Base-by-base conservation (phyloP, 2,329 filamentous ascomycete genomes). In the Didymosphaeria variabile region DNA sequence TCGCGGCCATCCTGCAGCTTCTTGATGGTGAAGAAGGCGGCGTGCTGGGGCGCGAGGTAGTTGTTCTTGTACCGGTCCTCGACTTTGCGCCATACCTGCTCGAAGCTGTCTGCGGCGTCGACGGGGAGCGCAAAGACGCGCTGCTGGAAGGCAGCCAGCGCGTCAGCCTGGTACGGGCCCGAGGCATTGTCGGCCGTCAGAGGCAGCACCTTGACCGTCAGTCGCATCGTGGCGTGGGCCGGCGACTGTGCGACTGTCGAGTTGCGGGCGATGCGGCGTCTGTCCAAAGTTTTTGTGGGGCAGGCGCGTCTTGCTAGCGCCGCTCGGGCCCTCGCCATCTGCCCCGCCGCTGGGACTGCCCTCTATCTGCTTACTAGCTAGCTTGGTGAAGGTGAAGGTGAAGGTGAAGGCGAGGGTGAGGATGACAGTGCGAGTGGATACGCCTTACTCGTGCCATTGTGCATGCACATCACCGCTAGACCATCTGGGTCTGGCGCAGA, bases 1-100 rank as follows among this genome's bases (percentile, higher is more conserved):
- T 73, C 74, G 61, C 72, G 72, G 36, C 64, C 70, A 59, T 77
- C 75, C 55, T 77, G 75, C 9, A 79, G 65, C 59, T 76, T 77
- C 60, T 75, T 75, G 69, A 79, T 75, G 42, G 65, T 68, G 62
- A 76, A 79, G 36, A 62, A 58, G 17, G 51, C 51, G 9, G 68
- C 68, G 62, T 71, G 64, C n/a, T 54, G 40, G 8, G 63, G 60
- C n/a, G 55, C 62, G 21, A 75, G 63, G 58, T 79, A 79, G 60
- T 77, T 77, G n/a, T 60, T 67, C 58, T 70, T 75, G 66, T 76
- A 76, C 13, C 75, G 70, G 57, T 72, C 66, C 63, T 77, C 72
- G 6, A 76, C 66, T 19, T 66, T 65, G 12, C 17, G 47, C 74
- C 74, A 77, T 1, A 78, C 72, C 12, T 66, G 57, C 56, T 68